Conservation (phyloP, 169 alveolate species). For the Eimeria necatrix region DNA sequence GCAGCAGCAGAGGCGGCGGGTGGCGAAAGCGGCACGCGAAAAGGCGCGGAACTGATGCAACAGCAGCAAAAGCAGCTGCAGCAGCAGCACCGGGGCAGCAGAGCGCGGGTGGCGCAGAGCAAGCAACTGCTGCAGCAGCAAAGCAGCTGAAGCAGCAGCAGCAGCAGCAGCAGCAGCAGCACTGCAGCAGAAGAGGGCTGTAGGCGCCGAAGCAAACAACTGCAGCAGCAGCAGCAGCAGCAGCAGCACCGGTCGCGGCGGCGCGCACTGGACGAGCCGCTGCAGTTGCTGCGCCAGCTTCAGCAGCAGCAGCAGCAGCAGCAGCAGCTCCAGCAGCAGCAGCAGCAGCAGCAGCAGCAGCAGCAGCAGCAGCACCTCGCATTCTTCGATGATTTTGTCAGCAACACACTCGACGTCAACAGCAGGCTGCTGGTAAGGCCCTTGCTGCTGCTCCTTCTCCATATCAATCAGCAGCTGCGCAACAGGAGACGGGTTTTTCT, state of each 20-base stretch:
- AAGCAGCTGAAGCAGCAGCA: too few relatives aligned
- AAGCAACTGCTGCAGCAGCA: not conserved
- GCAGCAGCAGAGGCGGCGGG: too few relatives aligned
- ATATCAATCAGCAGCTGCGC: slow-evolving; percentile 72
- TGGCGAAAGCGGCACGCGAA: too few relatives aligned
- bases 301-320: too few relatives aligned
- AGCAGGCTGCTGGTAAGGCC: not conserved
- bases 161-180: slow-evolving; percentile 26
- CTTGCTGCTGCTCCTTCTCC: slow-evolving; percentile 70
- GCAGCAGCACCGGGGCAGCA: slow-evolving; percentile 8
- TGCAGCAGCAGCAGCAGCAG: not conserved
- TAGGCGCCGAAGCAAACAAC: too few relatives aligned
- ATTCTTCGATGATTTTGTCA: slow-evolving; percentile 80
- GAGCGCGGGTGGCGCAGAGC: not conserved
- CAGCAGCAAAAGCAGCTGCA: not conserved
- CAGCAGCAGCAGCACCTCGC: slow-evolving; percentile 59
- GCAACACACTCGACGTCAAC: slow-evolving; percentile 77
- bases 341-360: not conserved
- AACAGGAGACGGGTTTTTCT: slow-evolving; percentile 72
- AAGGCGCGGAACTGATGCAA: not conserved
- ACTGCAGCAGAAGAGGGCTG: too few relatives aligned
- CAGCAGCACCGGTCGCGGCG: not conserved
- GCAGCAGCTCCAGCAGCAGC: not conserved
- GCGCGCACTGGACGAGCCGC: not conserved
- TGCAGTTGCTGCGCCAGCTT: too few relatives aligned